phyloP scores from a whole-genome alignment of 768 basidiomycete species.

The Candolleomyces efflorescens region DNA sequence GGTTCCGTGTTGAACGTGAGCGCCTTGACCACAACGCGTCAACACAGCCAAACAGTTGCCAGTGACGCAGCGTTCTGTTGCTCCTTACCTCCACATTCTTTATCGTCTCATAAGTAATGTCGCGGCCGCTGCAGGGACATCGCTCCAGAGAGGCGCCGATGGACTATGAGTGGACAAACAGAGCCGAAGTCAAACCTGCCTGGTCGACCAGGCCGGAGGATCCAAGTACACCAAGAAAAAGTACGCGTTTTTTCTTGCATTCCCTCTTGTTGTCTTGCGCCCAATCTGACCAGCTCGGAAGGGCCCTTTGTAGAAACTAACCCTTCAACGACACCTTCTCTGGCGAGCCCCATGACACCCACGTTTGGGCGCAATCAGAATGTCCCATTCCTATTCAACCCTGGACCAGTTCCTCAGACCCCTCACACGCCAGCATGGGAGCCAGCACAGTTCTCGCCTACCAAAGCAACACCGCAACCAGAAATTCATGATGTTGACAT shows the following conservation, averaged over 20 bases:
- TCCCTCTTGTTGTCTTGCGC: background rate
- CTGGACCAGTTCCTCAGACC: slow-evolving; percentile 33
- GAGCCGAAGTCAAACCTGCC: slow-evolving; percentile 51
- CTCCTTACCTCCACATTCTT: slow-evolving; percentile 1
- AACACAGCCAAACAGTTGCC: slow-evolving; percentile 21
- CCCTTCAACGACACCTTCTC: slow-evolving; percentile 38
- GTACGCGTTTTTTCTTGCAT: slow-evolving; percentile 35
- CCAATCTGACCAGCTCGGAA: slow-evolving; percentile 12
- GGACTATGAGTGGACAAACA: slow-evolving; percentile 84
- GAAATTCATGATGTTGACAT: slow-evolving; percentile 73
- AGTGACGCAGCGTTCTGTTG: background rate
- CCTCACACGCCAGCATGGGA: slow-evolving; percentile 59
- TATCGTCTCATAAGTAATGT: slow-evolving; percentile 11
- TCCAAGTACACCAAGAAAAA: slow-evolving; percentile 59
- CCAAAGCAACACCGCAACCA: slow-evolving; percentile 51
- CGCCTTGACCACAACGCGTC: slow-evolving; percentile 25
- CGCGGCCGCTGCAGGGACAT: slow-evolving; percentile 19
- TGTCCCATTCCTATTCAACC: slow-evolving; percentile 69
- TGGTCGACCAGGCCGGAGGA: slow-evolving; percentile 50
- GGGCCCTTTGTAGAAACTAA: slow-evolving; percentile 39
- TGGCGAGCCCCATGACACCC: slow-evolving; percentile 33
- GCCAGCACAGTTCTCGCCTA: slow-evolving; percentile 58
- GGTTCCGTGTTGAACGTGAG: background rate
- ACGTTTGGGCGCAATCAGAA: slow-evolving; percentile 63
- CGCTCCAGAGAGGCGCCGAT: slow-evolving; percentile 81